Base-by-base conservation (phyloP, 1,139 yeast genomes). In the Yamadazyma sp. region DNA sequence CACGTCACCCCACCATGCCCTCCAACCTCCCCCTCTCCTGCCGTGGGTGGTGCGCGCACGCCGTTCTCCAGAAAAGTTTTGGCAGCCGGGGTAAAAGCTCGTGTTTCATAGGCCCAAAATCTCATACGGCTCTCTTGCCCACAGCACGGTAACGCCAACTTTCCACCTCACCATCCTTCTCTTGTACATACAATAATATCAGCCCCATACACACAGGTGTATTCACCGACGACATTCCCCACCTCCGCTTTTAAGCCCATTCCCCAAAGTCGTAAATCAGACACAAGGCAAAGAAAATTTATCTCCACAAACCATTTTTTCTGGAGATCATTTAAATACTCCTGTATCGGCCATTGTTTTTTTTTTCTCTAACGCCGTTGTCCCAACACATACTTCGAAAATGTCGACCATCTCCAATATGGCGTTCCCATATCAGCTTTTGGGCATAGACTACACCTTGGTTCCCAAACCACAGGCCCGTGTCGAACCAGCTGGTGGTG, bases 271-370 rank as follows among this genome's bases (percentile, higher is more conserved):
- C 22, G 22, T 20, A 20, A 20, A 20, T 20, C 22, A 20, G 8
- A 20, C 22, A 20, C 22, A 20, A 8, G 5, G 10, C 9, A 16
- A 28, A 28, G 16, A 11, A 11, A 14, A 9, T 20, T 16, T 16
- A 16, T 28, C 31, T 28, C 31, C 31, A 28, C 31, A 28, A 4
- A n/a, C 16, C 4, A 24, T 5, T 16, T 28, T 28, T 28, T 28
- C 31, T 28, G 18, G 20, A 28, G 31, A 28, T 28, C 18, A 28
- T 16, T 16, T 28, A 28, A 28, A 28, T 9, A 28, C 31, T 28
- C 31, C 31, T 16, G 10, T 11, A 28, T 28, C 31, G 27, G 5
- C n/a, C 11, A n/a, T 24, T 20, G 22, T 20, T 20, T 20, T 20
- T 20, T 20, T 20, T 20, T 20, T 20, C 5, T 20, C 8, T 20